A percentile compares a stretch with the other conserved stretches of the same genome.
These are phyloP conservation scores for Aegilops umbellulata DNA, from an alignment of 176 grass and related monocot genomes.

Conservation along the genomic window DNA sequence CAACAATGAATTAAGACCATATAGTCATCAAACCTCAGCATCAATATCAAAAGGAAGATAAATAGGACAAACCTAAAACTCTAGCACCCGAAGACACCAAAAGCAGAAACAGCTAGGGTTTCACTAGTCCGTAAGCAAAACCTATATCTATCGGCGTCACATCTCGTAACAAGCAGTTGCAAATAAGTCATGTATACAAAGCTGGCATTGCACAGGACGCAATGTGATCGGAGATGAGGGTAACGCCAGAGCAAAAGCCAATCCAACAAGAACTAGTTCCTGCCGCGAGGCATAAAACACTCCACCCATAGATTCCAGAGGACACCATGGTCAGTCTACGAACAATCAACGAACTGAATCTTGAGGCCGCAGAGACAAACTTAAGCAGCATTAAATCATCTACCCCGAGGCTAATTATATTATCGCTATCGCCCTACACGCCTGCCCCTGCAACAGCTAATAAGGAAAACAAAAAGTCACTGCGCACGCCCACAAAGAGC, in stretches of 20 bases:
- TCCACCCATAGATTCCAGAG: background rate
- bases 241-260: background rate
- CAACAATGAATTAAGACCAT: background rate
- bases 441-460: background rate
- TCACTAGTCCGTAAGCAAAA: background rate
- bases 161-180: background rate
- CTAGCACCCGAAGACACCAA: background rate
- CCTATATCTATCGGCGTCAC: background rate
- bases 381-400: conserved; percentile 15
- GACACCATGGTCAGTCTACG: background rate
- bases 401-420: background rate
- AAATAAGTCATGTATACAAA: background rate
- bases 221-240: background rate
- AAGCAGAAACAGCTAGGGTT: background rate
- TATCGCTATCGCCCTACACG: background rate
- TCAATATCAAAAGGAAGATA: background rate
- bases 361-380: background rate
- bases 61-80: background rate
- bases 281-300: background rate
- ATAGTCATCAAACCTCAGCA: background rate
- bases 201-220: background rate
- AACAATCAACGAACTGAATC: background rate
- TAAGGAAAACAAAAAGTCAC: background rate
- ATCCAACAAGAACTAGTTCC: background rate
- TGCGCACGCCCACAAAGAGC: background rate